Percentiles rank a stretch among this genome's conserved stretches.
These are phyloP conservation scores for Claviceps digitariae DNA, from an alignment of 2,329 filamentous ascomycete genomes.

Conservation along the genomic window DNA sequence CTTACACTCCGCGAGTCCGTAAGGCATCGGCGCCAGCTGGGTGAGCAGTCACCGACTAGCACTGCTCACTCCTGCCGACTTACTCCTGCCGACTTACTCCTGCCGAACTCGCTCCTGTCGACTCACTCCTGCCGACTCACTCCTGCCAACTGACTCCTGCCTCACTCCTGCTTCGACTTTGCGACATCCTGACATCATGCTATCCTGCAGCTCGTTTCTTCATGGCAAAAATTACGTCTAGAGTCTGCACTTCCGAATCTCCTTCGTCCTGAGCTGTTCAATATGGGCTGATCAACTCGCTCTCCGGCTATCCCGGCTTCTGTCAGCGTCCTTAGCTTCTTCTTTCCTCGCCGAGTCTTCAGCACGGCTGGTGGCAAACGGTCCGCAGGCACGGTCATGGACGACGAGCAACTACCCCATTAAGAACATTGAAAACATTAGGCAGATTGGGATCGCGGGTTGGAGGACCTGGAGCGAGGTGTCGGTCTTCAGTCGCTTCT, in stretches of 20 bases:
- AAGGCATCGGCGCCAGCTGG: too few relatives aligned
- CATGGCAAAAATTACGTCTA: neutral
- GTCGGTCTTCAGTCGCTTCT: neutral
- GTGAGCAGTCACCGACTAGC: too few relatives aligned
- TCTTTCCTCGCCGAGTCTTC: neutral
- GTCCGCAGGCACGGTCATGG: slow-evolving; percentile 21
- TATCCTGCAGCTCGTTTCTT: neutral
- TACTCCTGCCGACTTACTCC: neutral
- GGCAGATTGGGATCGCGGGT: too few relatives aligned
- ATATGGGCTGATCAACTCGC: neutral
- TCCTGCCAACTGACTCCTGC: neutral
- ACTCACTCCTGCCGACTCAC: neutral
- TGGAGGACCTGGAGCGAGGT: neutral
- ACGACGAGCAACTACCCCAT: slow-evolving; percentile 12
- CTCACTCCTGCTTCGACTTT: neutral
- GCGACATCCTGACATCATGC: neutral
- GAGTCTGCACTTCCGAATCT: neutral
- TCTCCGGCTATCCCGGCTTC: neutral
- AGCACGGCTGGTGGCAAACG: slow-evolving; percentile 28
- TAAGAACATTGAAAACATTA: slow-evolving; percentile 5
- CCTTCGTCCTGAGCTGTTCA: neutral
- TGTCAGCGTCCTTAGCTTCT: too few relatives aligned
- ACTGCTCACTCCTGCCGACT: too few relatives aligned
- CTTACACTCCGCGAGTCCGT: too few relatives aligned
- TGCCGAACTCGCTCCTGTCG: neutral